Evolutionary conservation across 257 asterid genomes (phyloP).

Genomic region (Avicennia marina): DNA sequence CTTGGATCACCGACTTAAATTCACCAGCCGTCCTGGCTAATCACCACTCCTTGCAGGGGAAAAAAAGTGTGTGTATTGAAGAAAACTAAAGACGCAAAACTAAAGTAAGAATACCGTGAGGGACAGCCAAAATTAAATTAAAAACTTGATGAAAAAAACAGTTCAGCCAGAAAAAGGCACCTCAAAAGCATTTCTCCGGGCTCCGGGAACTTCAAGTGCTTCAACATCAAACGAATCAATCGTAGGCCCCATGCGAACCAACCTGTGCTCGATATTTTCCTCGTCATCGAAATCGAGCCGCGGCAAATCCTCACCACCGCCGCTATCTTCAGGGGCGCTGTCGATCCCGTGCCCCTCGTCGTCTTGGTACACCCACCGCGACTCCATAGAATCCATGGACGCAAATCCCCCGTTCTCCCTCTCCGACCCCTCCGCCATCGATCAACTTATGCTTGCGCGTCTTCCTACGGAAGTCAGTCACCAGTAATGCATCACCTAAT

Average conservation of each 20-base stretch:
- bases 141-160: too few species aligned
- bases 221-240: constrained; percentile 4
- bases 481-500: too few species aligned
- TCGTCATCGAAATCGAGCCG: background rate
- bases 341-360: background rate
- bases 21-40: too few species aligned
- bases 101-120: too few species aligned
- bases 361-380: background rate
- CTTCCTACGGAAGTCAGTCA: background rate
- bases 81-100: too few species aligned
- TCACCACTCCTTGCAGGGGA: too few species aligned
- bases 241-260: background rate
- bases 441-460: background rate
- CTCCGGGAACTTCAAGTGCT: background rate
- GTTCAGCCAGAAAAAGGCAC: too few species aligned
- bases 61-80: too few species aligned
- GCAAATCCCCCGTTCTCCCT: background rate
- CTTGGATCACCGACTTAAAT: too few species aligned
- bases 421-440: background rate
- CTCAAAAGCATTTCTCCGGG: background rate
- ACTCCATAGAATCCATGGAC: background rate
- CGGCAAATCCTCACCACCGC: background rate
- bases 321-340: background rate
- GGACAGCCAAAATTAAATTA: too few species aligned
- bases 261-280: background rate